Conservation (phyloP, 768 basidiomycete species). For the Mycena epipterygia region DNA sequence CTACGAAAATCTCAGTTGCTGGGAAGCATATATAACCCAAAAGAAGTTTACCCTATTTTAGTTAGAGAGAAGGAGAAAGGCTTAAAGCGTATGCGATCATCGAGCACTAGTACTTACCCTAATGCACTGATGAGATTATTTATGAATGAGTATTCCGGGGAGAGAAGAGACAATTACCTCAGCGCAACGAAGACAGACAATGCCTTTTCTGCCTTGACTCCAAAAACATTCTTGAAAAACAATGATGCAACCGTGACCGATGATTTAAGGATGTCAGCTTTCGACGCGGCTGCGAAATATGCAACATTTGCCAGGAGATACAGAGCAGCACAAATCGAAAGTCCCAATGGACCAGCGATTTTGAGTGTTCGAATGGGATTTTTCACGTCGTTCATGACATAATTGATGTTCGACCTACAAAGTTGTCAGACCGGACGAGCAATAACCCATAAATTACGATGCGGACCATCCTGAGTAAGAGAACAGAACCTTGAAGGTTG, state of each 20-base stretch:
- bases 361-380: conserved; percentile 72
- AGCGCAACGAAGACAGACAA: conserved; percentile 71
- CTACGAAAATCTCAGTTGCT: background rate
- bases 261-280: conserved; percentile 60
- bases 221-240: conserved; percentile 74
- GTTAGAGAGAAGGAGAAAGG: background rate
- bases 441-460: background rate
- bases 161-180: conserved; percentile 53
- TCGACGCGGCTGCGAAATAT: conserved; percentile 67
- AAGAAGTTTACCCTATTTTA: conserved; percentile 1
- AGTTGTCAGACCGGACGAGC: background rate
- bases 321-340: conserved; percentile 64
- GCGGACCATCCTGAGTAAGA: conserved; percentile 40
- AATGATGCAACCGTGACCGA: conserved; percentile 71
- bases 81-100: background rate
- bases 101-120: conserved; percentile 16
- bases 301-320: conserved; percentile 72
- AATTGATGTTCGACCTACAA: conserved; percentile 65
- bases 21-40: background rate
- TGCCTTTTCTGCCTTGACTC: conserved; percentile 63
- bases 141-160: background rate
- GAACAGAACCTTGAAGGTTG: conserved; percentile 69
- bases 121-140: conserved; percentile 28
- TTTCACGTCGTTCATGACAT: conserved; percentile 72
- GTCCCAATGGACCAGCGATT: conserved; percentile 71